Conservation (phyloP, 2,329 filamentous ascomycete genomes). For the Dactylonectria estremocensis region DNA sequence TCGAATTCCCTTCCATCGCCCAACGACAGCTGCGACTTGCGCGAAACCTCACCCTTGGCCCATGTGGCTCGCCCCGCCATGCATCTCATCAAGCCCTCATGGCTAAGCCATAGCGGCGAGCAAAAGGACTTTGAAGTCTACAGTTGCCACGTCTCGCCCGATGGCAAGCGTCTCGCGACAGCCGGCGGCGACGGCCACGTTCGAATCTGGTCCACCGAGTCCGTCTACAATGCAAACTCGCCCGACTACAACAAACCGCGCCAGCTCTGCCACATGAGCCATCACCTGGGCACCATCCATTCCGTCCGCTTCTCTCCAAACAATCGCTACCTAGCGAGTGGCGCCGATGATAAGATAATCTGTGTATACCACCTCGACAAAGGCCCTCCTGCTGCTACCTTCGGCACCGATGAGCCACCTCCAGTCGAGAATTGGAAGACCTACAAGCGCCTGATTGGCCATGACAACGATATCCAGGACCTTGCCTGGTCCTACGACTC, state of each 20-base stretch:
- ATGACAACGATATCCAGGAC: slow-evolving; percentile 99
- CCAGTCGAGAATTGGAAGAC: slow-evolving; percentile 99
- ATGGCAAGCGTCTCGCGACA: slow-evolving; percentile 91
- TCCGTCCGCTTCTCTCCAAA: slow-evolving; percentile 97
- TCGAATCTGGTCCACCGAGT: slow-evolving; percentile 96
- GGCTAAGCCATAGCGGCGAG: slow-evolving; percentile 96
- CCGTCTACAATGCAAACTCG: slow-evolving; percentile 86
- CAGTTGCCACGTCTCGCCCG: slow-evolving; percentile 96
- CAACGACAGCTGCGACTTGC: slow-evolving; percentile 11
- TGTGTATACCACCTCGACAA: slow-evolving; percentile 95
- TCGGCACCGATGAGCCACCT: slow-evolving; percentile 91
- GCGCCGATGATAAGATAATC: slow-evolving; percentile 98
- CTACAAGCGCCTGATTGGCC: slow-evolving; percentile 90
- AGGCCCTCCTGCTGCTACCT: slow-evolving; percentile 83
- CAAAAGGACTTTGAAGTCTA: slow-evolving; percentile 99
- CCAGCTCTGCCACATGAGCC: slow-evolving; percentile 98
- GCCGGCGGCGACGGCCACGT: slow-evolving; percentile 98
- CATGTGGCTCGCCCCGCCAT: slow-evolving; percentile 61
- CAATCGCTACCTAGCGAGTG: slow-evolving; percentile 94
- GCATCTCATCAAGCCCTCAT: slow-evolving; percentile 94
- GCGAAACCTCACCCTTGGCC: slow-evolving; percentile 18
- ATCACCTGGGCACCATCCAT: slow-evolving; percentile 97
- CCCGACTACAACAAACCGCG: slow-evolving; percentile 82
- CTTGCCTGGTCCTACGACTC: slow-evolving; percentile 97
- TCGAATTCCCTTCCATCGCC: too few species aligned